A percentile compares a stretch with the other conserved stretches of the same genome.
These are phyloP conservation scores for Kwoniella sp. DNA, from an alignment of 768 basidiomycete species.

Conservation along the genomic window DNA sequence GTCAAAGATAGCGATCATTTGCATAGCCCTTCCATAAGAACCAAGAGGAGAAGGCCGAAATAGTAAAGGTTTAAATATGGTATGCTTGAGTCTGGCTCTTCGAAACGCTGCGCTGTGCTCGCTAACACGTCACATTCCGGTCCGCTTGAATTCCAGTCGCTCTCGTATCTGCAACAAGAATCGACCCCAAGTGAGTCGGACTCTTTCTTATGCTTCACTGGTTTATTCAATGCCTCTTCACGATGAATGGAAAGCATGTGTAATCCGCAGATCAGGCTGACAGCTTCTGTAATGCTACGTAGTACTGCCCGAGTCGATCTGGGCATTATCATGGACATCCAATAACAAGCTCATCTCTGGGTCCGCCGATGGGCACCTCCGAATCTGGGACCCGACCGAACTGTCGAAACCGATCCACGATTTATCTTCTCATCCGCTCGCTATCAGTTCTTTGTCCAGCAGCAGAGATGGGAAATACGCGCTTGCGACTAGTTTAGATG, in stretches of 20 bases:
- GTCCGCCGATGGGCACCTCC: constrained; percentile 50
- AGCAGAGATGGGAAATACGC: constrained; percentile 66
- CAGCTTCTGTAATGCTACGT: not conserved
- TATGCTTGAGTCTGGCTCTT: no score
- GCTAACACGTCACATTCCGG: not conserved
- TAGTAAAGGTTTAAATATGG: no score
- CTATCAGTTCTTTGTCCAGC: constrained; percentile 76
- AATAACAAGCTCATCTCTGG: constrained; percentile 49
- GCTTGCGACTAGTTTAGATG: constrained; percentile 81
- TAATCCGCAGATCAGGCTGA: no score
- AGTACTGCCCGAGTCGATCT: constrained; percentile 54
- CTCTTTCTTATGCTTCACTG: not conserved
- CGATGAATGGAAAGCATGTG: no score
- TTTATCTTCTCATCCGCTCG: constrained; percentile 76
- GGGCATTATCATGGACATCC: constrained; percentile 50
- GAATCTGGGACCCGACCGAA: constrained; percentile 43
- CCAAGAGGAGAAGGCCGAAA: no score
- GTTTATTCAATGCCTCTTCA: no score
- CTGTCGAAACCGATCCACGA: constrained; percentile 63
- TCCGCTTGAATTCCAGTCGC: constrained; percentile 28
- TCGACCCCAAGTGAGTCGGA: constrained; percentile 38
- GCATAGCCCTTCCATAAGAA: no score
- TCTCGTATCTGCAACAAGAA: constrained; percentile 48
- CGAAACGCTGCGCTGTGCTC: no score
- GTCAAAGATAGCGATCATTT: no score